phyloP scores from a whole-genome alignment of 495 filamentous ascomycete genomes.

The Tetracladium marchalianum region DNA sequence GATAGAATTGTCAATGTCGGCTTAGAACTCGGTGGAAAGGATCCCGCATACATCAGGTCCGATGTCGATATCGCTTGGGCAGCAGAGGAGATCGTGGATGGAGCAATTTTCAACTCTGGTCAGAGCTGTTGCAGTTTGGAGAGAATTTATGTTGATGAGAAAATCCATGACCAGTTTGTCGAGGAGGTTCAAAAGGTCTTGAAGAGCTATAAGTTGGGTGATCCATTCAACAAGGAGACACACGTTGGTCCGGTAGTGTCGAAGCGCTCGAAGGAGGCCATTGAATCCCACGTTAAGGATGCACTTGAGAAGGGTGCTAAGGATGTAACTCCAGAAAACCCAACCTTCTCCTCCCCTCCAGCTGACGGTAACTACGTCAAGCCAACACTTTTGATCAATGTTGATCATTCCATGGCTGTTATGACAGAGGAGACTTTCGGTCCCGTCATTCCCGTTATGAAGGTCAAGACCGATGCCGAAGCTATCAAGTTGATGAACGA shows the following conservation, averaged over 20 bases:
- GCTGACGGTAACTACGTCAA: conserved; percentile 73
- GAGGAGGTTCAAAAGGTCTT: conserved; percentile 69
- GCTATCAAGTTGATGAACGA: conserved; percentile 88
- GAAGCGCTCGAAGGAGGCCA: conserved; percentile 59
- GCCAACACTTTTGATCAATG: conserved; percentile 73
- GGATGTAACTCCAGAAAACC: conserved; percentile 73
- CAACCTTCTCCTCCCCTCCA: conserved; percentile 58
- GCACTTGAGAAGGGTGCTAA: conserved; percentile 76
- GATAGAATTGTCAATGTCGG: conserved; percentile 74
- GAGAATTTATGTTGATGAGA: conserved; percentile 82
- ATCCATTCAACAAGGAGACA: conserved; percentile 68
- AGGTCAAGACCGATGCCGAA: conserved; percentile 73
- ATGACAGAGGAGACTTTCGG: conserved; percentile 98
- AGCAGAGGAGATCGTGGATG: conserved; percentile 86
- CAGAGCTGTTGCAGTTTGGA: conserved; percentile 95
- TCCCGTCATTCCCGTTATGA: conserved; percentile 89
- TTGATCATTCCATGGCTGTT: conserved; percentile 75
- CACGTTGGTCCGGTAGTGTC: conserved; percentile 88
- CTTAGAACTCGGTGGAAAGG: conserved; percentile 86
- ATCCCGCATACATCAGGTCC: conserved; percentile 77
- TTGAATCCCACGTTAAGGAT: conserved; percentile 72
- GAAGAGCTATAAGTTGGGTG: conserved; percentile 77
- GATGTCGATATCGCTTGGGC: conserved; percentile 87
- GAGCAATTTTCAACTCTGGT: conserved; percentile 91
- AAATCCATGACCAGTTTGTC: conserved; percentile 74